Evolutionary conservation across 1,139 yeast species (phyloP).

Genomic region (Pichia sp.): DNA sequence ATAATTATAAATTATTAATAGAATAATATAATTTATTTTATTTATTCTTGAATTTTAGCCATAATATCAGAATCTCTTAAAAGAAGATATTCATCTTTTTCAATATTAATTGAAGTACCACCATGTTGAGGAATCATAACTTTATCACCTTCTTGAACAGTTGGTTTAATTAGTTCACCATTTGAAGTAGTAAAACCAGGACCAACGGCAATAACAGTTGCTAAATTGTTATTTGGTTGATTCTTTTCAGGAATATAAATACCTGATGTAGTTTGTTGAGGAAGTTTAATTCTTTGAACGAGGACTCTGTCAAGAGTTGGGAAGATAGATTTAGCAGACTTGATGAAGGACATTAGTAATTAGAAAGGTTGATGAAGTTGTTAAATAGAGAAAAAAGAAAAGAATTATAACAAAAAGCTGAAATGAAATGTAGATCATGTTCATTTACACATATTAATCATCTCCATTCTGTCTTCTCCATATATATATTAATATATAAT

Average conservation of each 20-base stretch:
- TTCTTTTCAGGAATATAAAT: constrained; percentile 94
- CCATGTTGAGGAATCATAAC: constrained; percentile 74
- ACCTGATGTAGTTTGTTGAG: constrained; percentile 90
- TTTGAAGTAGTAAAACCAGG: constrained; percentile 68
- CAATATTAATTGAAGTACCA: constrained; percentile 82
- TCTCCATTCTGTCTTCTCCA: too few relatives aligned
- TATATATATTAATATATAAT: too few relatives aligned
- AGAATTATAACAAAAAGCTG: too few relatives aligned
- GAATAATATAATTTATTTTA: background rate
- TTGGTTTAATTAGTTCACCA: constrained; percentile 65
- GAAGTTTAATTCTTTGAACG: constrained; percentile 79
- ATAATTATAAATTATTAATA: background rate
- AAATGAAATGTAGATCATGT: too few relatives aligned
- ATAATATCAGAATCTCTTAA: constrained; percentile 90
- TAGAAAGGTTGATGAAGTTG: background rate
- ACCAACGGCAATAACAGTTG: constrained; percentile 74
- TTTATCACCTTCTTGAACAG: constrained; percentile 82
- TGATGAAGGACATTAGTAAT: constrained; percentile 46
- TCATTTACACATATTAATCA: too few relatives aligned
- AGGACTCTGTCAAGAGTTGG: constrained; percentile 94
- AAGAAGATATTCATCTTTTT: constrained; percentile 70
- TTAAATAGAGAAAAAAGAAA: background rate
- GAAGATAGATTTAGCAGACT: constrained; percentile 78
- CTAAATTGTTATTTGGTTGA: constrained; percentile 85
- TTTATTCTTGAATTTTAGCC: constrained; percentile 66